These are phyloP conservation scores for Yamadazyma ubonensis DNA, from an alignment of 805 yeast genomes.

Conservation along the genomic window DNA sequence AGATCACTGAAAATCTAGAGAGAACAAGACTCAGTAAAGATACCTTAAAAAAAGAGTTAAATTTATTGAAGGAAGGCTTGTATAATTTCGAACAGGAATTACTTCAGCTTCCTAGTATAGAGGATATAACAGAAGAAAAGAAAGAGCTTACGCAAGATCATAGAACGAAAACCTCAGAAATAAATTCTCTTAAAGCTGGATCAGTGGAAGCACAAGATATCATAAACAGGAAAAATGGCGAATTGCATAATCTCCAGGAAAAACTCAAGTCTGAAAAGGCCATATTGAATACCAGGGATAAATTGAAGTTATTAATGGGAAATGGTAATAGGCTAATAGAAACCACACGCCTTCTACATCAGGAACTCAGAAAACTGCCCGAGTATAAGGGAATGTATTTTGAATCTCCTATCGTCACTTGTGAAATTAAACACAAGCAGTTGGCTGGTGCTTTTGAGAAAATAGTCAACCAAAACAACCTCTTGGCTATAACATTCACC, in stretches of 20 bases:
- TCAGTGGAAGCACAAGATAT: slow-evolving; percentile 22
- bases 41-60: slow-evolving; percentile 6
- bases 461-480: slow-evolving; percentile 51
- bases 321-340: neutral
- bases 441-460: slow-evolving; percentile 59
- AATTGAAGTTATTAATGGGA: neutral
- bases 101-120: slow-evolving; percentile 15
- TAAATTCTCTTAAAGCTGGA: slow-evolving; percentile 18
- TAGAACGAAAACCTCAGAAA: slow-evolving; percentile 14
- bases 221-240: slow-evolving; percentile 12
- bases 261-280: slow-evolving; percentile 11
- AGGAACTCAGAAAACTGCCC: slow-evolving; percentile 39
- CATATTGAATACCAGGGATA: slow-evolving; percentile 11
- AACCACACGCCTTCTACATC: slow-evolving; percentile 19
- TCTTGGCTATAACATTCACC: slow-evolving; percentile 63
- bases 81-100: slow-evolving; percentile 14
- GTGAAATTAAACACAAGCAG: slow-evolving; percentile 49
- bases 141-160: slow-evolving; percentile 14
- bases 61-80: slow-evolving; percentile 15
- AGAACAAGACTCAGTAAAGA: slow-evolving; percentile 11
- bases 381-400: slow-evolving; percentile 45
- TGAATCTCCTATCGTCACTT: slow-evolving; percentile 74
- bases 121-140: slow-evolving; percentile 8
- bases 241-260: neutral
- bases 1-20: slow-evolving; percentile 4